Conservation (phyloP, 257 asterid species). For the Solanum lignicaule region DNA sequence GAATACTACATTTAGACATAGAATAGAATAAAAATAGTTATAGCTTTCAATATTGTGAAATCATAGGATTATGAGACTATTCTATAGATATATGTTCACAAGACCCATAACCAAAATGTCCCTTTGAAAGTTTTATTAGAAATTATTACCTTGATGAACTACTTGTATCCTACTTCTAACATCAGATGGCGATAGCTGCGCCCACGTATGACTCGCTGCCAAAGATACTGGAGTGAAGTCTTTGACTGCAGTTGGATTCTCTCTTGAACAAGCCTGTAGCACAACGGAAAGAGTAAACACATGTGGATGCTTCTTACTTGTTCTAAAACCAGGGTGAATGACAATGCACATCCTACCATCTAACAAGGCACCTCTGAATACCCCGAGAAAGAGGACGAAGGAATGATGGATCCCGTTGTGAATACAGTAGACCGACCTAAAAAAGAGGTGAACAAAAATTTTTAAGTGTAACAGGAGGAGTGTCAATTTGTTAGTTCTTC, state of each 20-base stretch:
- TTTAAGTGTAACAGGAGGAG: not conserved
- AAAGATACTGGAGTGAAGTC: constrained; percentile 34
- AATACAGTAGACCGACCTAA: constrained; percentile 83
- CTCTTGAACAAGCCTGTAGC: constrained; percentile 86
- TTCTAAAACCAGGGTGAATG: constrained; percentile 8
- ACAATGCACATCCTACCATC: constrained; percentile 56
- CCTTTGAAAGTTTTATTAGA: not conserved
- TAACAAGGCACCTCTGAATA: constrained; percentile 81
- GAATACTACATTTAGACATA: not conserved
- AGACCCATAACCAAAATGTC: not conserved
- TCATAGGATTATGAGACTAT: not conserved
- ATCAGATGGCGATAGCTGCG: constrained; percentile 89
- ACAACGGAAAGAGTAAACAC: constrained; percentile 13
- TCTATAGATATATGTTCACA: not conserved
- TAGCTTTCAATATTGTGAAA: not conserved
- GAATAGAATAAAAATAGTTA: not conserved
- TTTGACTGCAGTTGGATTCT: constrained; percentile 35
- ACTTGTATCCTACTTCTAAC: constrained; percentile 43
- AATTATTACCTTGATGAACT: not conserved
- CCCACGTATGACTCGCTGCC: constrained; percentile 79
- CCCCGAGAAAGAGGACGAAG: constrained; percentile 89
- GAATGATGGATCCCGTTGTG: constrained; percentile 79
- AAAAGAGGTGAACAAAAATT: not conserved
- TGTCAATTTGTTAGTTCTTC: not conserved
- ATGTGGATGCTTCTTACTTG: constrained; percentile 1